Base-by-base conservation (phyloP, 2,329 filamentous ascomycete genomes). In the Penicillium corylophilum region DNA sequence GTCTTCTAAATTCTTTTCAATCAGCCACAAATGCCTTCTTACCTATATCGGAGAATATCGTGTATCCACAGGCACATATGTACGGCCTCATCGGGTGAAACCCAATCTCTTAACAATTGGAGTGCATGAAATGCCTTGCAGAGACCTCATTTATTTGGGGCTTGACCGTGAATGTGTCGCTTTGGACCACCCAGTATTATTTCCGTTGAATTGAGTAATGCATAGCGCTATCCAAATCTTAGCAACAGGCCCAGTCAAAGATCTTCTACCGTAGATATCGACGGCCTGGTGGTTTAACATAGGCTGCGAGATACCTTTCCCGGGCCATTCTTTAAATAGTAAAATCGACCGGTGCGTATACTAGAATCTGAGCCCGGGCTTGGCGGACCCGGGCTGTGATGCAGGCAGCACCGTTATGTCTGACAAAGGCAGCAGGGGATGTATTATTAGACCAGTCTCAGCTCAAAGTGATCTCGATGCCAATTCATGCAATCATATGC, bases 351-450 rank as follows among this genome's bases (percentile, higher is more conserved):
- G 29, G 5, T 24, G 35, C 38, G 45, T 36, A 23, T 36, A 3
- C n/a, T 9, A 36, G 28, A 47, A 44, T 35, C 22, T 29, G 29
- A 35, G 28, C 10, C 44, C 31, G 35, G 26, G 9, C 18, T 47
- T 15, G 33, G 28, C 12, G 22, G 41, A 29, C 28, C 44, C 40
- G 45, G 52, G 56, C 58, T 50, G 48, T 53, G 56, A 51, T 31
- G 40, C 46, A 61, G 59, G 59, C 58, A 61, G 46, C 56, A 48
- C 16, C 35, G 48, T 42, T 50, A 7, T 47, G 51, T 50, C 36
- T 50, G 45, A 58, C 45, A 28, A 41, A 8, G 36, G 33, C 48
- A 18, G 53, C 51, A 61, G 53, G 55, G 57, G 55, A 53, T 50
- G 41, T 53, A 31, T 26, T 31, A 48, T 41, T 31, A 38, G 23